phyloP scores from a whole-genome alignment of 306 rosid genomes.

The Quercus dentata region DNA sequence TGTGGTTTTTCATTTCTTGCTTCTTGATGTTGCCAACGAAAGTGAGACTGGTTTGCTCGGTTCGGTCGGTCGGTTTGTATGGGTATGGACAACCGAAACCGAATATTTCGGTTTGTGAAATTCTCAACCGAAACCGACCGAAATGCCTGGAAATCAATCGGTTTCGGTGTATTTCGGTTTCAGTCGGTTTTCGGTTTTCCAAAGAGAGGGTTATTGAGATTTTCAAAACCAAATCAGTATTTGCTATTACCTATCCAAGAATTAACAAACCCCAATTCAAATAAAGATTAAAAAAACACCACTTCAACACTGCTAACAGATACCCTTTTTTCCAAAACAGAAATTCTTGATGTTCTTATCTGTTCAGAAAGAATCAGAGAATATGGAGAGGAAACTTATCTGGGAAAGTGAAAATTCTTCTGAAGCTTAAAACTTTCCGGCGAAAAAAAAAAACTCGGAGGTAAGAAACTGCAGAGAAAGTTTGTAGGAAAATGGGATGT shows the following conservation, averaged over 20 bases:
- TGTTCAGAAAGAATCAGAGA: not conserved
- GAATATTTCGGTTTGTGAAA: no score
- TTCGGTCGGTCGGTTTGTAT: no score
- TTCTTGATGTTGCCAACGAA: no score
- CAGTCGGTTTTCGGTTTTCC: no score
- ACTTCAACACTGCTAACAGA: slow-evolving; percentile 19
- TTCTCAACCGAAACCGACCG: no score
- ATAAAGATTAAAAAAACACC: slow-evolving; percentile 26
- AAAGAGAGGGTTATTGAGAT: no score
- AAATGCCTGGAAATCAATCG: no score
- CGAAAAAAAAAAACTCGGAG: slow-evolving; percentile 12
- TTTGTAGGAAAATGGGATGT: slow-evolving; percentile 3
- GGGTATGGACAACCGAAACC: no score
- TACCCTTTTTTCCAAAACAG: not conserved
- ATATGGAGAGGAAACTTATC: slow-evolving; percentile 8
- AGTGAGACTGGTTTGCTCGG: not conserved
- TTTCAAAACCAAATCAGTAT: slow-evolving; percentile 27
- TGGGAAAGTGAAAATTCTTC: slow-evolving; percentile 10
- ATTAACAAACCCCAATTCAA: slow-evolving; percentile 38
- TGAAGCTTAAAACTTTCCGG: slow-evolving; percentile 24
- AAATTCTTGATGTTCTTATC: not conserved
- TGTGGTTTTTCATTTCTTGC: no score
- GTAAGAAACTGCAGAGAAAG: slow-evolving; percentile 15
- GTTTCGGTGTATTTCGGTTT: no score
- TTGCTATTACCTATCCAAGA: slow-evolving; percentile 19